Conservation (phyloP, 306 rosid species). For the Acacia confusa region DNA sequence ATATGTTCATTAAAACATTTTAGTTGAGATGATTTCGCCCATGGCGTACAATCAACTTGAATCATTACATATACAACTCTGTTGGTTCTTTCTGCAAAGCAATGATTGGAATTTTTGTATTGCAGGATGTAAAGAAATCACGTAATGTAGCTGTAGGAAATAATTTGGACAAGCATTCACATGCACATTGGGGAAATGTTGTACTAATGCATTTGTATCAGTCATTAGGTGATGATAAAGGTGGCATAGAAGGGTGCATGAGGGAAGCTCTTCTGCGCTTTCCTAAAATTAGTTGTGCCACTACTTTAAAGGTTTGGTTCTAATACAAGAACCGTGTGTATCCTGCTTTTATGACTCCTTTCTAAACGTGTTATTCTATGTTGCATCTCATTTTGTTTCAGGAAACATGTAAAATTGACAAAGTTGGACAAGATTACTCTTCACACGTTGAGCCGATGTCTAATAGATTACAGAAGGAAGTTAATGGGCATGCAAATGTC, state of each 20-base stretch:
- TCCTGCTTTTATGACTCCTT: conserved; percentile 24
- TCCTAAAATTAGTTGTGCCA: conserved; percentile 37
- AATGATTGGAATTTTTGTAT: conserved; percentile 33
- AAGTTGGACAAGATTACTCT: conserved; percentile 40
- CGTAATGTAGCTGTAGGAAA: conserved; percentile 37
- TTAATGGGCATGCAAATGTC: conserved; percentile 44
- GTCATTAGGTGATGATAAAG: conserved; percentile 56
- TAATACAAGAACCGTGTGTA: conserved; percentile 31
- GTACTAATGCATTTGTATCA: conserved; percentile 53
- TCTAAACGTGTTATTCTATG: not conserved
- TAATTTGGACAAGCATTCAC: conserved; percentile 43
- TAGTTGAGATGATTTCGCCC: conserved; percentile 8
- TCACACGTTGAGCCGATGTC: conserved; percentile 35
- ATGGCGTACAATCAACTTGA: conserved; percentile 15
- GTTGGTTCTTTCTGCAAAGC: conserved; percentile 28
- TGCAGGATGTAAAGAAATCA: conserved; percentile 52
- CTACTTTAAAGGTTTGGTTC: conserved; percentile 51
- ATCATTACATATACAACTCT: not conserved
- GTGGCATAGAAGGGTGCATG: conserved; percentile 56
- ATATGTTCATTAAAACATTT: not conserved
- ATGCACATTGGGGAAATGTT: conserved; percentile 57
- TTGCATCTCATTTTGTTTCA: conserved; percentile 41
- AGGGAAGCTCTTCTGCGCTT: conserved; percentile 42
- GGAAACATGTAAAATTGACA: conserved; percentile 49
- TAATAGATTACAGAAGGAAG: conserved; percentile 47